These are phyloP conservation scores for Candida chauliodis DNA, from an alignment of 805 yeast genomes.

Conservation along the genomic window DNA sequence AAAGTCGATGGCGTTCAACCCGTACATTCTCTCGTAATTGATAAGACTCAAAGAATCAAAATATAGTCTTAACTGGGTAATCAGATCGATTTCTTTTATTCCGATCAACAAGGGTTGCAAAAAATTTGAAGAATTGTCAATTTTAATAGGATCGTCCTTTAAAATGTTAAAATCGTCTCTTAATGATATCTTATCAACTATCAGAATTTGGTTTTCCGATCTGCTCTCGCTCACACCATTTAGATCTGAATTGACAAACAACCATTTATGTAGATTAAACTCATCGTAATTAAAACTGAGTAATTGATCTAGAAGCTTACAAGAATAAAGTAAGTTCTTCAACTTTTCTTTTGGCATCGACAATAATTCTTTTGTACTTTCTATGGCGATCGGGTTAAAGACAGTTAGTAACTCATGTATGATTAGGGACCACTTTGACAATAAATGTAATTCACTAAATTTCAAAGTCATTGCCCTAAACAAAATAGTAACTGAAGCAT, in stretches of 20 bases:
- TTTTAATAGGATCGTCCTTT: constrained; percentile 35
- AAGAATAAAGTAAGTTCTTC: constrained; percentile 50
- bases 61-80: constrained; percentile 55
- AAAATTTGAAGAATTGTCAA: constrained; percentile 28
- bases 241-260: constrained; percentile 69
- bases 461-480: constrained; percentile 63
- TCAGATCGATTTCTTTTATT: constrained; percentile 31
- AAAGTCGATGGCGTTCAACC: constrained; percentile 32
- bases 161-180: constrained; percentile 26
- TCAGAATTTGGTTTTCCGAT: constrained; percentile 13
- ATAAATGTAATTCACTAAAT: constrained; percentile 60
- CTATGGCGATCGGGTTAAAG: constrained; percentile 37
- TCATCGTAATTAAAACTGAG: constrained; percentile 71
- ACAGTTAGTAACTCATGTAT: constrained; percentile 56
- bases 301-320: constrained; percentile 76
- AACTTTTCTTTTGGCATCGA: constrained; percentile 35
- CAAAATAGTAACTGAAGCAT: constrained; percentile 48
- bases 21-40: constrained; percentile 64
- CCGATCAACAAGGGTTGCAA: constrained; percentile 47
- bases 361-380: constrained; percentile 19
- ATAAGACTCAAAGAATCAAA: constrained; percentile 63
- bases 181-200: constrained; percentile 47
- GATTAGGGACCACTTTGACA: constrained; percentile 67
- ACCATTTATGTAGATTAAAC: constrained; percentile 76
- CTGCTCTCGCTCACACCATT: constrained; percentile 46